Percentiles rank a stretch among this genome's conserved stretches.
phyloP scores from a whole-genome alignment of 179 eudicot genomes.

The Heliamphora pulchella region DNA sequence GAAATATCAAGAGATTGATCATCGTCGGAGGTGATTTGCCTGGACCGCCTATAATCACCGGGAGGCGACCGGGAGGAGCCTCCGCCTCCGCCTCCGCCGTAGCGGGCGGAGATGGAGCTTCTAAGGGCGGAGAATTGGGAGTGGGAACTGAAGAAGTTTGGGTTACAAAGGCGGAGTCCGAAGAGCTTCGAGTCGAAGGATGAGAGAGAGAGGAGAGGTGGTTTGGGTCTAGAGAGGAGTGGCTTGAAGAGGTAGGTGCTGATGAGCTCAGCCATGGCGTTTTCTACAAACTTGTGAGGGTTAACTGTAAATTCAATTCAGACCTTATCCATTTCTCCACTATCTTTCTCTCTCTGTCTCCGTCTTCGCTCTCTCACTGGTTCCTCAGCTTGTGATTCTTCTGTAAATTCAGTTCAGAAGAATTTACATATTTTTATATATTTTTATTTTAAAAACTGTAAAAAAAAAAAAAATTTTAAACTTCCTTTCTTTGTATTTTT shows the following conservation, averaged over 20 bases:
- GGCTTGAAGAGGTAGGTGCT: constrained; percentile 25
- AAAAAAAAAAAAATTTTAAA: no score
- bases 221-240: constrained; percentile 16
- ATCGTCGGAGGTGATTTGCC: constrained; percentile 14
- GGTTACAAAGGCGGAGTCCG: constrained; percentile 12
- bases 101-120: constrained; percentile 26
- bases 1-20: constrained; percentile 35
- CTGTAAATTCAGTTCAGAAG: no score
- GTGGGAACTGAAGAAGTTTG: background rate
- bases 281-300: no score
- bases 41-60: constrained; percentile 12
- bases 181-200: constrained; percentile 9
- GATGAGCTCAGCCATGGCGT: constrained; percentile 37
- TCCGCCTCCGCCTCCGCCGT: constrained; percentile 27
- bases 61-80: constrained; percentile 15
- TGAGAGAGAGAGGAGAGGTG: background rate
- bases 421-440: no score
- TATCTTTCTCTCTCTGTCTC: no score
- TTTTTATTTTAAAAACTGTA: no score
- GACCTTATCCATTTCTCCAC: no score
- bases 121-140: constrained; percentile 11
- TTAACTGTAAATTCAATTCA: no score
- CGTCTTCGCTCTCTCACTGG: no score
- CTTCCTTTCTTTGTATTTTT: no score
- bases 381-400: no score